Evolutionary conservation across 2,329 filamentous ascomycete genomes (phyloP), one percentile per base, ranked within the genome.

Genomic region (Aaosphaeria arxii): DNA sequence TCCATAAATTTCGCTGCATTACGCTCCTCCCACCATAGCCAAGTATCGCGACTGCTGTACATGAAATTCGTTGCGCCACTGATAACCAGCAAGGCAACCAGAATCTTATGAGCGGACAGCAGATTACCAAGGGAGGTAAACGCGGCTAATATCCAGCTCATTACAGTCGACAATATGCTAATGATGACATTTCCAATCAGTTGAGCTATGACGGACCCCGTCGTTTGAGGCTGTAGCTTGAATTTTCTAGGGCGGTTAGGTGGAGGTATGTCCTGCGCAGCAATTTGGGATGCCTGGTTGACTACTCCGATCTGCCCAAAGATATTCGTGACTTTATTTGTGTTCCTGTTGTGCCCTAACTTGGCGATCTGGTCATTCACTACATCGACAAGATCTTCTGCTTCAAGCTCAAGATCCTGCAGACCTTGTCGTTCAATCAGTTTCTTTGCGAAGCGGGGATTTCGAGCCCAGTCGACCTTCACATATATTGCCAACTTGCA

Each of bases 401-500:
- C 87, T 57, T 90, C 86, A 11, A 84, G 80, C 47, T 79, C 78
- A 5, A 87, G 82, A 63, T 96, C 90, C 49, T 87, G 84, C 36
- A 91, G 78, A 11, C 91, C 92, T 71, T 82, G 79, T 44, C 75
- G 74, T 52, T 85, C 78, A 50, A 87, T 79, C 39, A 84, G 70
- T 39, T 61, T 65, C 47, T 66, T 68, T 9, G 69, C 71, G 40
- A 71, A 58, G 9, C 81, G 56, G 2, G 67, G 66, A 11, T 63
- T 76, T 55, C 84, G 87, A 29, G 83, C 79, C 94, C 94, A 97
- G 58, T 90, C 88, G n/a, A 96, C 83, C 61, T 87, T 88, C 45
- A 86, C 88, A 71, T 89, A 95, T 40, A 97, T 83, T 29, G 91
- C 87, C 47, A 99, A 81, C 73, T 94, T 96, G 70, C 90, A 95